Conservation (phyloP, 2,329 filamentous ascomycete species). For the Fusarium cicatricum region DNA sequence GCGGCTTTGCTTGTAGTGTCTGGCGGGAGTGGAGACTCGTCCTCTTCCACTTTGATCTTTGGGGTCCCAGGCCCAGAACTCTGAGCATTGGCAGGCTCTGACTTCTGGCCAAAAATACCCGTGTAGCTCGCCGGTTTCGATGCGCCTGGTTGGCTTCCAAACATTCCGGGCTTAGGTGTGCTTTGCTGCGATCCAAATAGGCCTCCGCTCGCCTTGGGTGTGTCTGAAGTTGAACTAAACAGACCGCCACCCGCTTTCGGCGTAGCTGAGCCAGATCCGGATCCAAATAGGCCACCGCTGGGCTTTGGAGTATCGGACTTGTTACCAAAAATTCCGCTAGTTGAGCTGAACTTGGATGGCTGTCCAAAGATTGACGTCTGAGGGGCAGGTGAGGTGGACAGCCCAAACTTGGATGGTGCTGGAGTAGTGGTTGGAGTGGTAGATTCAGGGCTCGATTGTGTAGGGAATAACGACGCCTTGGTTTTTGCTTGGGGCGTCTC, state of each 20-base stretch:
- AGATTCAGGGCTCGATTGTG: slow-evolving; percentile 44
- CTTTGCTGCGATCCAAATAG: slow-evolving; percentile 36
- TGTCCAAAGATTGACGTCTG: slow-evolving; percentile 48
- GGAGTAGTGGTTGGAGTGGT: slow-evolving; percentile 62
- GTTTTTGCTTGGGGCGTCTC: slow-evolving; percentile 50
- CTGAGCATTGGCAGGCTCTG: slow-evolving; percentile 22
- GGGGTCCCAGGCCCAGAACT: slow-evolving; percentile 38
- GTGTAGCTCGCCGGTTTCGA: slow-evolving; percentile 34
- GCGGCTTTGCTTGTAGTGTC: slow-evolving; percentile 63
- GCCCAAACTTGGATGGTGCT: slow-evolving; percentile 57
- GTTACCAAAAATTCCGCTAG: slow-evolving; percentile 42
- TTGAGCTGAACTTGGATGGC: slow-evolving; percentile 42
- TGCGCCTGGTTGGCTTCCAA: slow-evolving; percentile 30
- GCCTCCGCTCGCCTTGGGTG: slow-evolving; percentile 40
- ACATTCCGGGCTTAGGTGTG: slow-evolving; percentile 34
- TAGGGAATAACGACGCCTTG: slow-evolving; percentile 43
- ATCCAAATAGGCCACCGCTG: slow-evolving; percentile 38
- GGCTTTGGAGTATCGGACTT: slow-evolving; percentile 40
- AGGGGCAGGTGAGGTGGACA: slow-evolving; percentile 47
- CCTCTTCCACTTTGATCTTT: slow-evolving; percentile 49
- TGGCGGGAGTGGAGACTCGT: slow-evolving; percentile 59
- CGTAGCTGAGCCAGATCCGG: slow-evolving; percentile 31
- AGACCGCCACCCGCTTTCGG: slow-evolving; percentile 29
- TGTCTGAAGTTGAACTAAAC: slow-evolving; percentile 39
- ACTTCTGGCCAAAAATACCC: slow-evolving; percentile 38